Percentiles rank a stretch among this genome's conserved stretches.
Evolutionary conservation across 2,329 filamentous ascomycete genomes (phyloP).

Genomic region (Colletotrichum tabaci): DNA sequence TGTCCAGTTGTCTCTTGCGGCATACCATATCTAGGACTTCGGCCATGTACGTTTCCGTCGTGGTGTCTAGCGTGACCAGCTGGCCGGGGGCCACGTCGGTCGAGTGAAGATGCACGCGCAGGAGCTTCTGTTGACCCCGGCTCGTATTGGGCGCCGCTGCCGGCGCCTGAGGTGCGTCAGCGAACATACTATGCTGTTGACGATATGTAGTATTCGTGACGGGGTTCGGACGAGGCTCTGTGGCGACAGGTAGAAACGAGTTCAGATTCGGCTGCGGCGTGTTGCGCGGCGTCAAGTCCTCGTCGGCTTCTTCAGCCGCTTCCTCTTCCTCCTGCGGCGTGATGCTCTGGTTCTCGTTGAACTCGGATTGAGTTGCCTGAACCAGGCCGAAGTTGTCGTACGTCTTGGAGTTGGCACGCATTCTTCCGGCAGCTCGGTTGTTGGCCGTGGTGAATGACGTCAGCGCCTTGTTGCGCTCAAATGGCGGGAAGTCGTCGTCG

Average conservation of each 20-base stretch:
- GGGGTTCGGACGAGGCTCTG: constrained; percentile 67
- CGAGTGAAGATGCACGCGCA: constrained; percentile 80
- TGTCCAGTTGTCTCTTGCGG: constrained; percentile 83
- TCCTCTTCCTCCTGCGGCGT: constrained; percentile 73
- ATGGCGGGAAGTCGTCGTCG: constrained; percentile 86
- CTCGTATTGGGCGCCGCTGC: constrained; percentile 59
- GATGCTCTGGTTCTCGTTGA: constrained; percentile 76
- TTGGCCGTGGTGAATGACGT: constrained; percentile 86
- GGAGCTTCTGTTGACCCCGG: constrained; percentile 77
- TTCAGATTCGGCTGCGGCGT: constrained; percentile 62
- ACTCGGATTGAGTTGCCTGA: constrained; percentile 78
- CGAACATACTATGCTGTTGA: constrained; percentile 65
- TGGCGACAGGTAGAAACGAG: constrained; percentile 48
- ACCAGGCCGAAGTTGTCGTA: constrained; percentile 89
- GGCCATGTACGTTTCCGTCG: constrained; percentile 86
- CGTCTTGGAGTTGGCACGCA: constrained; percentile 80
- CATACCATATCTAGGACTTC: constrained; percentile 86
- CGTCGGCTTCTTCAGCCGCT: constrained; percentile 55
- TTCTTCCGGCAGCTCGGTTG: constrained; percentile 73
- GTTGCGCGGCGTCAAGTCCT: constrained; percentile 59
- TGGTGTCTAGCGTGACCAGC: constrained; percentile 81
- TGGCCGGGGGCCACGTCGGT: constrained; percentile 80
- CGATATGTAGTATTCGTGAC: constrained; percentile 74
- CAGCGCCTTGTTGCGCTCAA: constrained; percentile 82
- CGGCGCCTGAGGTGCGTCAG: constrained; percentile 69